A percentile compares a stretch with the other conserved stretches of the same genome.
Evolutionary conservation across 2,329 filamentous ascomycete species (phyloP).

Genomic region (Phialocephala subalpina): DNA sequence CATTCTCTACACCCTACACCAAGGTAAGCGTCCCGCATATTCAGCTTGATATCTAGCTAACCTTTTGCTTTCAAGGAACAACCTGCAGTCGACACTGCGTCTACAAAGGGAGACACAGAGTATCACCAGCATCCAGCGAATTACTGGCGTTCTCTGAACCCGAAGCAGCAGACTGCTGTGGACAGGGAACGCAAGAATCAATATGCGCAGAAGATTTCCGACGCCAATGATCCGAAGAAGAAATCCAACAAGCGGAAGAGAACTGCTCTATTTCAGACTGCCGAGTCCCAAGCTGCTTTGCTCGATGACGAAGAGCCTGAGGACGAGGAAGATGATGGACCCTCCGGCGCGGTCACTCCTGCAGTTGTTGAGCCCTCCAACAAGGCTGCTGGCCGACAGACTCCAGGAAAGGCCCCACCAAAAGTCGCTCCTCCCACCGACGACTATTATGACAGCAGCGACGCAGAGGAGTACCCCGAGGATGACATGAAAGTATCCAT

Average conservation of each 20-base stretch:
- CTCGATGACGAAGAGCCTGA: neutral
- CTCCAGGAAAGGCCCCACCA: neutral
- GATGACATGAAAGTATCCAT: slow-evolving; percentile 42
- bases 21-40: slow-evolving; percentile 19
- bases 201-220: neutral
- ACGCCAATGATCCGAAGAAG: neutral
- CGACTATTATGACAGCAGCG: neutral
- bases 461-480: neutral
- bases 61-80: neutral
- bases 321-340: neutral
- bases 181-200: neutral
- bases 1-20: slow-evolving; percentile 27
- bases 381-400: neutral
- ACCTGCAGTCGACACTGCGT: neutral
- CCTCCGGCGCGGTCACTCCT: neutral
- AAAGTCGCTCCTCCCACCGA: neutral
- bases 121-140: slow-evolving; percentile 38
- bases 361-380: neutral
- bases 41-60: neutral
- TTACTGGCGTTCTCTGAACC: slow-evolving; percentile 28
- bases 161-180: slow-evolving; percentile 1
- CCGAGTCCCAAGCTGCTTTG: neutral
- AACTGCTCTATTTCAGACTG: neutral
- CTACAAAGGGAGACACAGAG: slow-evolving; percentile 26
- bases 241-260: slow-evolving; percentile 20